Evolutionary conservation across 768 basidiomycete genomes (phyloP), one percentile per base, ranked within the genome.

Genomic region (Mycena galopus): DNA sequence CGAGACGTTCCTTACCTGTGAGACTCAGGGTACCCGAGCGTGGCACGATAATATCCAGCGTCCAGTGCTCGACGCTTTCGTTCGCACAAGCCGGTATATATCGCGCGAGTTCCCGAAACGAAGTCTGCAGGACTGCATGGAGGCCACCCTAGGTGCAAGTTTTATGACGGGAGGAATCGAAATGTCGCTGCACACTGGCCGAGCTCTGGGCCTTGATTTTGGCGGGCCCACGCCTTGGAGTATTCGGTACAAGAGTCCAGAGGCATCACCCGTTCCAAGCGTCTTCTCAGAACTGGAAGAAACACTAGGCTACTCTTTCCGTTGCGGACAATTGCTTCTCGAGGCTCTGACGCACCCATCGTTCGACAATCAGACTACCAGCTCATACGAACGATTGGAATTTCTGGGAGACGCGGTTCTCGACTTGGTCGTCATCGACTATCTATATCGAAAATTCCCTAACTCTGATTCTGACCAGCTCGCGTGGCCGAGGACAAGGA

Each of bases 311-410:
- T 96, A 97, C 75, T 81, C 83, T 27, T 96, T 96, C 79, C 84
- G 86, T 67, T 84, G 87, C 23, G 87, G 88, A n/a, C 84, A 87
- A 58, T 80, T 94, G 19, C 81, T 97, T 3, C 77, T 93, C 10
- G 92, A 96, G 81, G 95, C 95, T 11, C 81, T 96, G n/a, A 95
- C 94, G 0, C 96, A 97, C 78, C 93, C 95, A 0, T 95, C 94
- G 0, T 94, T 94, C 75, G 84, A 72, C 21, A 69, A 75, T 42
- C 58, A 61, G 29, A 58, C n/a, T 4, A 75, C 71, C 19, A 58
- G 89, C 8, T 94, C 93, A 3, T 97, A 97, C 80, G 93, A 97
- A 72, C 89, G 96, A 17, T 83, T 96, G 14, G 96, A 97, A 76
- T 96, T 96, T 76, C 86, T 97, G 3, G 96, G 96, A 35, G 96